Evolutionary conservation across 2,329 filamentous ascomycete species (phyloP).

Genomic region (Phialemoniopsis sp.): DNA sequence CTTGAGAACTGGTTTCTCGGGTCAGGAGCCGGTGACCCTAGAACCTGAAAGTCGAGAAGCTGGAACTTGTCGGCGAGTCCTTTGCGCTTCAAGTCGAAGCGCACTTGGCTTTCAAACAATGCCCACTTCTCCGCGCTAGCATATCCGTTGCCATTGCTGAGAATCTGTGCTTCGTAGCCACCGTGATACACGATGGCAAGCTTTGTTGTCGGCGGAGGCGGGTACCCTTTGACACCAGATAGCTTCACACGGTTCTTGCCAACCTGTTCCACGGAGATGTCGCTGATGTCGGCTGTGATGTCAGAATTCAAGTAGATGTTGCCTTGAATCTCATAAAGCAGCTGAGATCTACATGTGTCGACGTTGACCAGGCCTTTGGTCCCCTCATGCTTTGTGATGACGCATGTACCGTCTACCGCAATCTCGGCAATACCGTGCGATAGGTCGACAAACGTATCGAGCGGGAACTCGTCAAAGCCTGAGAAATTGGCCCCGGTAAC

Average conservation of each 20-base stretch:
- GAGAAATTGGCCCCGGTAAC: slow-evolving; percentile 51
- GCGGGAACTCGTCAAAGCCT: slow-evolving; percentile 35
- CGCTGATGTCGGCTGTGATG: slow-evolving; percentile 33
- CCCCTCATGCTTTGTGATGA: slow-evolving; percentile 27
- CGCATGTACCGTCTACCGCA: slow-evolving; percentile 20
- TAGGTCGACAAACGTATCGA: slow-evolving; percentile 20
- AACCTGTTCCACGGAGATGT: slow-evolving; percentile 27
- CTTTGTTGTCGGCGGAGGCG: slow-evolving; percentile 47
- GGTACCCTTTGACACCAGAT: slow-evolving; percentile 31
- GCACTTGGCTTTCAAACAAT: slow-evolving; percentile 41
- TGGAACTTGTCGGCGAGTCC: slow-evolving; percentile 31
- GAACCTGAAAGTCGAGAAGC: slow-evolving; percentile 45
- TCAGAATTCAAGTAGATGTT: slow-evolving; percentile 43
- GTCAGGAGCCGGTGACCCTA: slow-evolving; percentile 28
- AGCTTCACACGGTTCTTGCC: slow-evolving; percentile 25
- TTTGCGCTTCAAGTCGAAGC: slow-evolving; percentile 22
- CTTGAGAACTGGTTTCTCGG: slow-evolving; percentile 32
- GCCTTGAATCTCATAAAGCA: slow-evolving; percentile 12
- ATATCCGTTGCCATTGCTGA: slow-evolving; percentile 42
- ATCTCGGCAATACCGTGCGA: slow-evolving; percentile 34
- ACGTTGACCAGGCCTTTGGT: slow-evolving; percentile 29
- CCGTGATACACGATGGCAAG: slow-evolving; percentile 44
- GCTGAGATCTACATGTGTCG: slow-evolving; percentile 7
- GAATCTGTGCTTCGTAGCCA: slow-evolving; percentile 39
- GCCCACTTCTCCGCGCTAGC: slow-evolving; percentile 43